phyloP scores from a whole-genome alignment of 2,329 filamentous ascomycete genomes.

The Xylariales sp. region DNA sequence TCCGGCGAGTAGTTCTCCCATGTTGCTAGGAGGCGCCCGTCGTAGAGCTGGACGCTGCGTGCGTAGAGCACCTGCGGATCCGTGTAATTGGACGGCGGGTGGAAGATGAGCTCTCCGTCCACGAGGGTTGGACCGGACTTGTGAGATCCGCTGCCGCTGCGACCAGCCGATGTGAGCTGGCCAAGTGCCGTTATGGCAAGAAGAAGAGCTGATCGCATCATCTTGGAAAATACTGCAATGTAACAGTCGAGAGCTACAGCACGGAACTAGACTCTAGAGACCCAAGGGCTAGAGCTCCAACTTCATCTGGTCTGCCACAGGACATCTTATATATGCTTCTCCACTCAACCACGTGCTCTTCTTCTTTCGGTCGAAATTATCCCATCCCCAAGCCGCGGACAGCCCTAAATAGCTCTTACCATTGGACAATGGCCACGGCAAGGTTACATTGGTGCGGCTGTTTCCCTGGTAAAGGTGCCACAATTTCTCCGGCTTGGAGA shows the following conservation, averaged over 20 bases:
- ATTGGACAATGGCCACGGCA: slow-evolving; percentile 3
- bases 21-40: slow-evolving; percentile 45
- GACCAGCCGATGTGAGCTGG: background rate
- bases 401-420: background rate
- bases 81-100: slow-evolving; percentile 38
- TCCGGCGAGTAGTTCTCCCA: slow-evolving; percentile 55
- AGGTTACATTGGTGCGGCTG: background rate
- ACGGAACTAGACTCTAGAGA: background rate
- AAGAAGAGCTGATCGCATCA: slow-evolving; percentile 1
- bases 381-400: background rate
- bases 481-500: slow-evolving; percentile 7
- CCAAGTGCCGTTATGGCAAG: background rate
- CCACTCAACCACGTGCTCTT: slow-evolving; percentile 3
- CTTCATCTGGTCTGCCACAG: background rate
- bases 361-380: slow-evolving; percentile 2
- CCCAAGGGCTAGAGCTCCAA: background rate
- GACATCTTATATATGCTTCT: background rate
- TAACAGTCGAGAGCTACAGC: background rate
- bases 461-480: background rate
- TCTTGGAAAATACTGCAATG: background rate
- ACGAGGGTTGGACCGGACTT: background rate
- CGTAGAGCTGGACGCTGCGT: slow-evolving; percentile 37
- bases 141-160: no score
- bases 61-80: slow-evolving; percentile 40
- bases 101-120: slow-evolving; percentile 26